Evolutionary conservation across 2,329 filamentous ascomycete species (phyloP).

Genomic region (Thielaviopsis punctulata): DNA sequence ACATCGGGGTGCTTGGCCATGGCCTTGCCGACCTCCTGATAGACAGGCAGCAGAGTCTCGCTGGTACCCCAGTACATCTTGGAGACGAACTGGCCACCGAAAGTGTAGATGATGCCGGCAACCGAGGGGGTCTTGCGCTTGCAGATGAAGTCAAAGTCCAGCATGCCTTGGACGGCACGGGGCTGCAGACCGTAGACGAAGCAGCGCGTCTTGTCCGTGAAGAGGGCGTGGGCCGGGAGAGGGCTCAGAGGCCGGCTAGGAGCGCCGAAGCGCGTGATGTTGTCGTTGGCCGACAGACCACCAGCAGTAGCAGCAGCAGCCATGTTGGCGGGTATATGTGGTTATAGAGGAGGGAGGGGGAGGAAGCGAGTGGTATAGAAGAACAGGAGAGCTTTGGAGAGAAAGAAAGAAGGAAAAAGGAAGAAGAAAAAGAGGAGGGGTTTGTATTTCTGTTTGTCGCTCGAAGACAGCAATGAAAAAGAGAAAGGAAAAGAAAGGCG

Average conservation of each 20-base stretch:
- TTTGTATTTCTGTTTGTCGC: not conserved
- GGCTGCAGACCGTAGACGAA: slow-evolving; percentile 99
- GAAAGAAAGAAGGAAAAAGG: not conserved
- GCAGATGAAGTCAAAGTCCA: slow-evolving; percentile 99
- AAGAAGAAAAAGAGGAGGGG: not conserved
- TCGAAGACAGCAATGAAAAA: slow-evolving; percentile 7
- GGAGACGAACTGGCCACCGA: slow-evolving; percentile 98
- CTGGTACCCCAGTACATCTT: slow-evolving; percentile 99
- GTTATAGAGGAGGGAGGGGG: not conserved
- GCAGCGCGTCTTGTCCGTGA: slow-evolving; percentile 99
- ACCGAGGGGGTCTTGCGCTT: slow-evolving; percentile 93
- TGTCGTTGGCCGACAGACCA: slow-evolving; percentile 75
- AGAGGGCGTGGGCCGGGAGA: slow-evolving; percentile 73
- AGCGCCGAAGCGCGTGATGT: slow-evolving; percentile 90
- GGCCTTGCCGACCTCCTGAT: slow-evolving; percentile 85
- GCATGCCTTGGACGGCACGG: slow-evolving; percentile 78
- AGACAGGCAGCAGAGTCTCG: slow-evolving; percentile 95
- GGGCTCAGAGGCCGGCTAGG: slow-evolving; percentile 87
- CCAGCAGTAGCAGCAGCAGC: slow-evolving; percentile 25
- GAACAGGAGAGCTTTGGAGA: not conserved
- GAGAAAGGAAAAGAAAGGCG: slow-evolving; percentile 9
- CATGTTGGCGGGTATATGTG: slow-evolving; percentile 6
- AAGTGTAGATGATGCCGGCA: slow-evolving; percentile 98
- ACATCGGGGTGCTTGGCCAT: slow-evolving; percentile 94
- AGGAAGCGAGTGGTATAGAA: not conserved